Percentiles rank a stretch among this genome's conserved stretches.
phyloP scores from a whole-genome alignment of 345 rosid species.

The Rhodamnia rubescens region DNA sequence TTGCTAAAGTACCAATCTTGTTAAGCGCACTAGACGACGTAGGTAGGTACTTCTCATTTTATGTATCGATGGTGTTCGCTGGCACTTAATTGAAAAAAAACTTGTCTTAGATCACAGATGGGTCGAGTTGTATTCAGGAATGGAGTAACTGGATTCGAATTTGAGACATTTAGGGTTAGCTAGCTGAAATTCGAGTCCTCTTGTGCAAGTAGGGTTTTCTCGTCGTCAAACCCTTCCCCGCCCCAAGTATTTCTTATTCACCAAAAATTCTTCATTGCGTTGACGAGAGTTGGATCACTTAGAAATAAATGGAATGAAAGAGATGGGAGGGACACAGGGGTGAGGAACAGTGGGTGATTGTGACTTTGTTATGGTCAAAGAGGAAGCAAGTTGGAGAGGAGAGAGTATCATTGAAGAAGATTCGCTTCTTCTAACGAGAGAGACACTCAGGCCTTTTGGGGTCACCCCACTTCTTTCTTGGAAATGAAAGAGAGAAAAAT shows the following conservation, averaged over 20 bases:
- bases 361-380: background rate
- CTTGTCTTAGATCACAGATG: background rate
- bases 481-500: constrained; percentile 63
- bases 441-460: constrained; percentile 12
- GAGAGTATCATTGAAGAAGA: constrained; percentile 13
- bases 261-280: background rate
- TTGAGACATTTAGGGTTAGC: background rate
- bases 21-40: background rate
- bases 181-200: background rate
- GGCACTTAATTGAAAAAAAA: background rate
- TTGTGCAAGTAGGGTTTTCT: background rate
- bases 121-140: background rate
- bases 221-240: background rate
- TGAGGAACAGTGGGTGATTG: background rate
- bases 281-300: background rate
- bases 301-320: background rate
- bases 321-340: background rate
- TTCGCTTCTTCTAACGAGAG: constrained; percentile 65
- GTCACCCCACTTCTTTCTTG: constrained; percentile 35
- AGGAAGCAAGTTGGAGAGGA: background rate
- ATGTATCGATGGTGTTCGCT: too few species aligned
- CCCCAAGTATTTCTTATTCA: background rate
- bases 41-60: too few species aligned
- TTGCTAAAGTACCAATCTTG: background rate
- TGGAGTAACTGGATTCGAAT: background rate